Evolutionary conservation across 2,329 filamentous ascomycete genomes (phyloP), one percentile per base, ranked within the genome.

Genomic region (Scortechinia acanthostroma): DNA sequence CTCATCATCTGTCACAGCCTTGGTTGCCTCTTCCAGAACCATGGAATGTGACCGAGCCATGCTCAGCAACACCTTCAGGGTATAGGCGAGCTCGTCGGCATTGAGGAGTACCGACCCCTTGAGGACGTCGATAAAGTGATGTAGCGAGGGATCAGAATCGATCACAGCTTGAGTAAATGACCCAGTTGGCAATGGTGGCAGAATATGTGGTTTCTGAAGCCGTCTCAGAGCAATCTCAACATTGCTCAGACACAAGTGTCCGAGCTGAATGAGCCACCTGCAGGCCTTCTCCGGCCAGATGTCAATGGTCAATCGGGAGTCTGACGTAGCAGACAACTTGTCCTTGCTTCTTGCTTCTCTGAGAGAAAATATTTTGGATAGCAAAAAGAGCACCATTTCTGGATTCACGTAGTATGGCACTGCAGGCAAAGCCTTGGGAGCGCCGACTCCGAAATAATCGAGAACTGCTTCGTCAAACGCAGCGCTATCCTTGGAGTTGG

Each of bases 141-240:
- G 10, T 6, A 68, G 52, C 2, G 64, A 64, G 2, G 59, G 52
- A 47, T 69, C 66, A 10, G 54, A 59, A 10, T 62, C 56, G 13
- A 61, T 56, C 17, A 72, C 51, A 25, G 66, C 64, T 43, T 59
- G 57, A 14, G 61, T 52, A 37, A 69, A 61, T 15, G 64, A 58
- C 5, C 63, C 63, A 17, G 53, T 55, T 14, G 63, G 59, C 23
- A 71, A 52, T 3, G 55, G 50, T 5, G 61, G 60, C n/a, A 64
- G 50, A 40, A 63, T 56, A 25, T 54, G 54, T n/a, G 58, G 58
- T 43, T 57, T 60, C 46, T 51, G 53, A 21, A 58, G 50, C 6
- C 56, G 60, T 22, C 62, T 58, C 22, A 68, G 52, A 14, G 65
- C 64, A 43, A 58, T 58, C 37, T 66, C 59, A 22, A 70, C 55